Base-by-base conservation (phyloP, 495 filamentous ascomycete genomes). In the Podospora comata region DNA sequence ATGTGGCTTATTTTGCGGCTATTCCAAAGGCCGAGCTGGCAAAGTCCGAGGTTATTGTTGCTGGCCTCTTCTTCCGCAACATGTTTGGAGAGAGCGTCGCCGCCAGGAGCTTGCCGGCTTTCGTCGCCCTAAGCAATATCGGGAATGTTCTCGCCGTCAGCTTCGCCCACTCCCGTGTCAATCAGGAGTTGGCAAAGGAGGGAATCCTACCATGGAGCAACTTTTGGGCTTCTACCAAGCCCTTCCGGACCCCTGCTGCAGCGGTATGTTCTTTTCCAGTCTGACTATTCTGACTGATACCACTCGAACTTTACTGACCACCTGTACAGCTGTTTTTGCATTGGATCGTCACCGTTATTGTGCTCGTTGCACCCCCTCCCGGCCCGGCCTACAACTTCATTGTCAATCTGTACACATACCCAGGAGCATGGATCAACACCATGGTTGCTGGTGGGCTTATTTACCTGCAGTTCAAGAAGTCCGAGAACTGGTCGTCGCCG, bases 141-240 rank as follows among this genome's bases (percentile, higher is more conserved):
- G 89, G 89, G 0, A 91, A 91, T 71, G 79, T 83, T 7, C 67
- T 81, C 30, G 79, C 81, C 6, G 79, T 81, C 28, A 78, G 75
- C 55, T 82, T 83, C 69, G 79, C 78, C 0, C 76, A 91, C 79
- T 86, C 89, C 1, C 81, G 89, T 0, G 79, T 91, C 28, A 91
- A 90, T 69, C 87, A 90, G 75, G 89, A 91, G 74, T 81, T 91
- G 23, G 89, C 87, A 18, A 83, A 84, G 39, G 87, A 90, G 75
- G 89, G 89, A 0, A 85, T 91, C 32, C 74, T 92, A 16, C 89
- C 89, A 3, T 89, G 79, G 68, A 82, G 86, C 30, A 75, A 76
- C 19, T 72, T 84, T 18, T 81, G 89, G 30, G 82, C 86, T 0
- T 76, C 74, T 0, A 77, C 44, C 54, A 70, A 70, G 65, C 76